Evolutionary conservation across 2,329 filamentous ascomycete genomes (phyloP).

Genomic region (Epichloe baconii): DNA sequence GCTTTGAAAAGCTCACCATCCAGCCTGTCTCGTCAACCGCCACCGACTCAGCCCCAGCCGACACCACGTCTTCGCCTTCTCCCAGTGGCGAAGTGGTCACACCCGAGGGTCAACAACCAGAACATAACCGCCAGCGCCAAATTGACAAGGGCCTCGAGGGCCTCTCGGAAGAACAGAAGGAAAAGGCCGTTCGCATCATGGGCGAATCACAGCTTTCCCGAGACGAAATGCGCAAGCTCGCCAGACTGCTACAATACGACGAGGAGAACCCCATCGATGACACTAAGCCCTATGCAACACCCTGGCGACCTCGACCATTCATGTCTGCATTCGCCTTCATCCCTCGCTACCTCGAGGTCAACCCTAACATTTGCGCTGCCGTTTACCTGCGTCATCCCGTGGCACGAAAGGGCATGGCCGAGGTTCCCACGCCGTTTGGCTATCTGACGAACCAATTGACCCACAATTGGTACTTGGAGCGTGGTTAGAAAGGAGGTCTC

Average conservation of each 20-base stretch:
- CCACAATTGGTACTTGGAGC: slow-evolving; percentile 86
- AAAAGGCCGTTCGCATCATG: slow-evolving; percentile 21
- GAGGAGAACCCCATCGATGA: slow-evolving; percentile 65
- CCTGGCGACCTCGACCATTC: slow-evolving; percentile 75
- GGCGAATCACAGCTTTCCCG: slow-evolving; percentile 24
- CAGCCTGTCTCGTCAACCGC: slow-evolving; percentile 5
- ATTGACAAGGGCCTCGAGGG: slow-evolving; percentile 23
- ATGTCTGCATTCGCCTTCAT: slow-evolving; percentile 94
- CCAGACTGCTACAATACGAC: slow-evolving; percentile 45
- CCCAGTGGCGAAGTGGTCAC: not conserved
- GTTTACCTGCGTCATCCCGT: slow-evolving; percentile 93
- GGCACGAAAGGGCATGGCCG: slow-evolving; percentile 64
- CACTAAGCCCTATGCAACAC: slow-evolving; percentile 75
- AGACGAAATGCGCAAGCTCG: slow-evolving; percentile 40
- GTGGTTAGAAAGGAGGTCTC: slow-evolving; percentile 40
- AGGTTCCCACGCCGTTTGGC: slow-evolving; percentile 73
- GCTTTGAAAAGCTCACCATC: slow-evolving; percentile 17
- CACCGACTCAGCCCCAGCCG: slow-evolving; percentile 6
- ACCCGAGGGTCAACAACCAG: slow-evolving; percentile 7
- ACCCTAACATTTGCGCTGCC: slow-evolving; percentile 90
- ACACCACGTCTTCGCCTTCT: not conserved
- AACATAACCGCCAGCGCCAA: slow-evolving; percentile 18
- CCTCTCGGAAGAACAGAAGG: slow-evolving; percentile 18
- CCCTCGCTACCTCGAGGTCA: slow-evolving; percentile 89
- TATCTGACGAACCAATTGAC: slow-evolving; percentile 62